These are phyloP conservation scores for Miscanthus sacchariflorus DNA, from an alignment of 202 grass and related monocot species.

Conservation along the genomic window DNA sequence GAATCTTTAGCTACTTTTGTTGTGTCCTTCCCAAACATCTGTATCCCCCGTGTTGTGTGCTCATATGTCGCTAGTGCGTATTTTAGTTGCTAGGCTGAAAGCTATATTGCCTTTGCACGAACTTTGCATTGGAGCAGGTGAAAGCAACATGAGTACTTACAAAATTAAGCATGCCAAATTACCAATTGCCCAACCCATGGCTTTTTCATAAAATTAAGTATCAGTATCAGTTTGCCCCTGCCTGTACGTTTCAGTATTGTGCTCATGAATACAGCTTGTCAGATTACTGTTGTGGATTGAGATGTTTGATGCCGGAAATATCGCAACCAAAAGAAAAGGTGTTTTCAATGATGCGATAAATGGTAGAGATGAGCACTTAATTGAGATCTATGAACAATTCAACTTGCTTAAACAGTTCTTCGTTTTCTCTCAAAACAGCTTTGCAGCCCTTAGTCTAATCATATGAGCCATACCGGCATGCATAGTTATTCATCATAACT, in stretches of 20 bases:
- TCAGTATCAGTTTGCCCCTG: not conserved
- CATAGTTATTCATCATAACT: not conserved
- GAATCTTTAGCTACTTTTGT: conserved; percentile 58
- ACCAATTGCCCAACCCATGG: not conserved
- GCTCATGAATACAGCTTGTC: conserved; percentile 11
- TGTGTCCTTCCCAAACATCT: conserved; percentile 41
- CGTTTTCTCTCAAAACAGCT: not conserved
- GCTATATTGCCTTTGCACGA: conserved; percentile 38
- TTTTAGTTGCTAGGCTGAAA: conserved; percentile 44
- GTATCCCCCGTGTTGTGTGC: conserved; percentile 44
- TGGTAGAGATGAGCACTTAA: not conserved
- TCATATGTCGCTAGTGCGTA: conserved; percentile 38
- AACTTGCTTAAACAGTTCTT: not conserved
- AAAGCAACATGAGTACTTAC: conserved; percentile 40
- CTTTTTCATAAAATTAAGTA: not conserved
- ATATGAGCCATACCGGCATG: not conserved
- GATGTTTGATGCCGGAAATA: not conserved
- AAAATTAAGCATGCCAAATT: conserved; percentile 23
- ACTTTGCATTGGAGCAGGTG: conserved; percentile 46
- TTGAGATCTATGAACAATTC: conserved; percentile 22
- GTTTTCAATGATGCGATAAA: conserved; percentile 1
- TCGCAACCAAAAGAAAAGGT: conserved; percentile 12
- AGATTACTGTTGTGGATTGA: not conserved
- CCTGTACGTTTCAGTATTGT: not conserved
- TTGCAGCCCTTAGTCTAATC: not conserved